Percentiles rank a stretch among this genome's conserved stretches.
Evolutionary conservation across 805 yeast species (phyloP).

Genomic region (Starmerella vaccinii): DNA sequence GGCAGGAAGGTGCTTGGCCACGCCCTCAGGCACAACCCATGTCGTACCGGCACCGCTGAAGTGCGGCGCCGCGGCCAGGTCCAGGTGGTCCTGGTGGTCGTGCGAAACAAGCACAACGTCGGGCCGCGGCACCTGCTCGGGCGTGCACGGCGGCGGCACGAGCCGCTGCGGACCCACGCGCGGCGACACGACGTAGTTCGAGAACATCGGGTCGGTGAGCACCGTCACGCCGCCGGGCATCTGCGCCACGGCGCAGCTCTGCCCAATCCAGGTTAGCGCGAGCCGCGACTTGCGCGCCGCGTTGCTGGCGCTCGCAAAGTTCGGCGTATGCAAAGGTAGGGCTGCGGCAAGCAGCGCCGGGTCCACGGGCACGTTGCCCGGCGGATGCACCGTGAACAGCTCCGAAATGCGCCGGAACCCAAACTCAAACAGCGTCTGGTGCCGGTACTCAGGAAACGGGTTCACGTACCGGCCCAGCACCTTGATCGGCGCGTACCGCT

Average conservation of each 20-base stretch:
- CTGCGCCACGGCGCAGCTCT: conserved; percentile 70
- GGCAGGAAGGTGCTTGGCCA: conserved; percentile 47
- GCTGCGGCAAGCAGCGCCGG: conserved; percentile 40
- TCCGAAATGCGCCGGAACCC: conserved; percentile 62
- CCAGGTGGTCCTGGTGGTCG: conserved; percentile 93
- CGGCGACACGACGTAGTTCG: conserved; percentile 50
- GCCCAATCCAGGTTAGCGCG: conserved; percentile 86
- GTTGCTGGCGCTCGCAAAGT: conserved; percentile 27
- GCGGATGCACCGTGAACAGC: conserved; percentile 46
- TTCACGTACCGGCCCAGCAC: conserved; percentile 66
- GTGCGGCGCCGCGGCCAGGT: conserved; percentile 43
- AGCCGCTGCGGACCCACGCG: conserved; percentile 74
- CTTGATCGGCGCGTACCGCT: conserved; percentile 23
- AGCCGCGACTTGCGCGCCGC: conserved; percentile 30
- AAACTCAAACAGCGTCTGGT: conserved; percentile 83
- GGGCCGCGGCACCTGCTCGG: conserved; percentile 55
- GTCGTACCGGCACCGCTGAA: conserved; percentile 40
- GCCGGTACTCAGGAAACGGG: conserved; percentile 82
- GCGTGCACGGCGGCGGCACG: conserved; percentile 59
- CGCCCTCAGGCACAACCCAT: conserved; percentile 86
- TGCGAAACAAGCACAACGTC: conserved; percentile 76
- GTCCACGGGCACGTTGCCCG: conserved; percentile 50
- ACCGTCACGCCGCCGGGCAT: conserved; percentile 55
- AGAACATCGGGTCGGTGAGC: conserved; percentile 76
- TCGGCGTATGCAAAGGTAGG: conserved; percentile 55